A percentile compares a stretch with the other conserved stretches of the same genome.
phyloP scores from a whole-genome alignment of 352 stramenopile genomes.

The Globisporangium heterothallicum region DNA sequence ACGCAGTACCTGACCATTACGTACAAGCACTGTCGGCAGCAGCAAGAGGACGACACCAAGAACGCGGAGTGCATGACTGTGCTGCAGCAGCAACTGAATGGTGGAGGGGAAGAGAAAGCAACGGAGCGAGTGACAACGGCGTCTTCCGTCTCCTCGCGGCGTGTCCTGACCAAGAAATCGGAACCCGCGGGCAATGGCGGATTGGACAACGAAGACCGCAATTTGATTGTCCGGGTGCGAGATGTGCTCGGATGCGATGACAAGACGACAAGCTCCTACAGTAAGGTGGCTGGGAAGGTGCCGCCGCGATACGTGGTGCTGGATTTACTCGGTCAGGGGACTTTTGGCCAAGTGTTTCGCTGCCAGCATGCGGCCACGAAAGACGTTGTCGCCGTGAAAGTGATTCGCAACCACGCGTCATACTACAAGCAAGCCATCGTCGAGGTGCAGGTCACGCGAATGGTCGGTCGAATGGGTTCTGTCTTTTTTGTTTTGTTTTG shows the following conservation, averaged over 20 bases:
- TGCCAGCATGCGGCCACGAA: constrained; percentile 45
- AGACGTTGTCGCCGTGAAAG: constrained; percentile 91
- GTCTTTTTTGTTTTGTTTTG: constrained; percentile 64
- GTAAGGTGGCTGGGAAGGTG: background rate
- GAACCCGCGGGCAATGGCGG: constrained; percentile 28
- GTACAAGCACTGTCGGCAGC: constrained; percentile 18
- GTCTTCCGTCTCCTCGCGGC: constrained; percentile 1
- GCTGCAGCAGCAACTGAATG: background rate
- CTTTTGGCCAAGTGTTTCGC: constrained; percentile 56
- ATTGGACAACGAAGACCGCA: constrained; percentile 44
- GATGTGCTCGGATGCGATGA: constrained; percentile 25
- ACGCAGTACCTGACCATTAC: constrained; percentile 24
- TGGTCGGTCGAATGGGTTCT: constrained; percentile 56
- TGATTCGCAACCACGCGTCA: constrained; percentile 96
- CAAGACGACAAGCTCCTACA: background rate
- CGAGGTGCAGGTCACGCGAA: constrained; percentile 90
- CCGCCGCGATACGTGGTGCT: constrained; percentile 77
- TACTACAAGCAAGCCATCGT: constrained; percentile 89
- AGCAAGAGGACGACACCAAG: background rate
- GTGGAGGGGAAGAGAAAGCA: background rate
- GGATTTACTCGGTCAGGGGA: constrained; percentile 90
- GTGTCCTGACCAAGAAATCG: constrained; percentile 41
- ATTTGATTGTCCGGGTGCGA: constrained; percentile 37
- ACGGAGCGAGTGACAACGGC: too few species aligned
- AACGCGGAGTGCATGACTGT: background rate